Conservation (phyloP, 176 grass and related monocot genomes). For the Avena insularis region DNA sequence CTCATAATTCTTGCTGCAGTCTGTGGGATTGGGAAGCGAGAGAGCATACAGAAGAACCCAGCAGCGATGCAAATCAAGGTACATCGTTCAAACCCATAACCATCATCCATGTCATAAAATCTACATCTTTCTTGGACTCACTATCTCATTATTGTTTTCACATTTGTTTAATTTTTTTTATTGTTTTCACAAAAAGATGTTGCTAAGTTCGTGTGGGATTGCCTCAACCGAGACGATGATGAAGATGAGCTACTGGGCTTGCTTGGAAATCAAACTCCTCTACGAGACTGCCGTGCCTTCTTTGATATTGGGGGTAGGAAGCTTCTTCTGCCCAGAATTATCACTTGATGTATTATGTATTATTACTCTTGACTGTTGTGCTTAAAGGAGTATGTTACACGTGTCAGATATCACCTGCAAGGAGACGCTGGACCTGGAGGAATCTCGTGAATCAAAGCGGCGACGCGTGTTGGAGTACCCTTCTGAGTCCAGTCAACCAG, state of each 20-base stretch:
- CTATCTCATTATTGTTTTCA: background rate
- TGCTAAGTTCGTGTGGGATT: constrained; percentile 51
- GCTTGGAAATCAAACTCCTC: constrained; percentile 65
- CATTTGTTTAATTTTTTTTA: background rate
- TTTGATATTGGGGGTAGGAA: constrained; percentile 47
- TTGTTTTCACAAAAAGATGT: constrained; percentile 10
- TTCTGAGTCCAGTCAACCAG: constrained; percentile 40
- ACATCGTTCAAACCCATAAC: constrained; percentile 16
- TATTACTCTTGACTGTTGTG: constrained; percentile 23
- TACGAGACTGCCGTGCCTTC: constrained; percentile 46
- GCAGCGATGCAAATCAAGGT: constrained; percentile 42
- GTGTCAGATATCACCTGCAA: constrained; percentile 53
- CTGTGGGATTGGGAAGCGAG: constrained; percentile 61
- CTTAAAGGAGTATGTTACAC: constrained; percentile 2
- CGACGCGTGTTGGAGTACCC: constrained; percentile 55
- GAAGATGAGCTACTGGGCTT: constrained; percentile 45
- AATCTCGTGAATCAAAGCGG: constrained; percentile 43
- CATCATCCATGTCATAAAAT: background rate
- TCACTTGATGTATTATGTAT: background rate
- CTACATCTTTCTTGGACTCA: constrained; percentile 6
- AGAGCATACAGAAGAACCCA: constrained; percentile 30
- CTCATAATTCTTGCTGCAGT: constrained; percentile 31
- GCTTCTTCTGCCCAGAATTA: background rate
- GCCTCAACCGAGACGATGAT: constrained; percentile 54
- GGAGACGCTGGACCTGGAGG: constrained; percentile 42